Percentiles rank a stretch among this genome's conserved stretches.
Evolutionary conservation across 2,329 filamentous ascomycete genomes (phyloP).

Genomic region (Chalaropsis thielavioides): DNA sequence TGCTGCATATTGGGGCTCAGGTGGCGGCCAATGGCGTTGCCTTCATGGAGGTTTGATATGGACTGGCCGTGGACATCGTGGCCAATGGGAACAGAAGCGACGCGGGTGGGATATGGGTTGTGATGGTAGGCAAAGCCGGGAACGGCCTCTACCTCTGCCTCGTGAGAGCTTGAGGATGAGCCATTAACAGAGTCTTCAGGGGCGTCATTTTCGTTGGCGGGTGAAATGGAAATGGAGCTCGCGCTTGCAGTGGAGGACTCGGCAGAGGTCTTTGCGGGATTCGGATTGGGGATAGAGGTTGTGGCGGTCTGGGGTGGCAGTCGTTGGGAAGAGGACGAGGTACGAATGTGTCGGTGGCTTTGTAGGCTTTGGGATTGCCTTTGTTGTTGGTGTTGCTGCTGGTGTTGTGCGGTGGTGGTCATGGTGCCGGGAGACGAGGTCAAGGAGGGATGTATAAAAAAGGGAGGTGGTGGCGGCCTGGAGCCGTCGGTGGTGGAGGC

Average conservation of each 20-base stretch:
- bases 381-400: neutral
- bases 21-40: constrained; percentile 40
- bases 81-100: constrained; percentile 31
- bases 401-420: neutral
- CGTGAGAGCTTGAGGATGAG: constrained; percentile 37
- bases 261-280: constrained; percentile 27
- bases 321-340: neutral
- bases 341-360: neutral
- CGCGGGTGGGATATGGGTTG: constrained; percentile 33
- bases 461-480: neutral
- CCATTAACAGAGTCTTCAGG: constrained; percentile 26
- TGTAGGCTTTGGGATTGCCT: neutral
- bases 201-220: constrained; percentile 35
- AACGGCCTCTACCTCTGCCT: constrained; percentile 32
- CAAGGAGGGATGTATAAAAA: neutral
- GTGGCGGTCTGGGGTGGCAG: neutral
- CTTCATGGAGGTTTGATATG: constrained; percentile 37
- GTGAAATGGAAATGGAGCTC: constrained; percentile 37
- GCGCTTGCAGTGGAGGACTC: constrained; percentile 42
- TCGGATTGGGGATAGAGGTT: neutral
- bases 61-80: constrained; percentile 32
- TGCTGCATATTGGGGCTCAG: constrained; percentile 44
- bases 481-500: neutral
- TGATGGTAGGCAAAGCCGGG: constrained; percentile 50
- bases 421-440: neutral